Evolutionary conservation across 2,329 filamentous ascomycete genomes (phyloP).

Genomic region (Sarocladium brachiariae): DNA sequence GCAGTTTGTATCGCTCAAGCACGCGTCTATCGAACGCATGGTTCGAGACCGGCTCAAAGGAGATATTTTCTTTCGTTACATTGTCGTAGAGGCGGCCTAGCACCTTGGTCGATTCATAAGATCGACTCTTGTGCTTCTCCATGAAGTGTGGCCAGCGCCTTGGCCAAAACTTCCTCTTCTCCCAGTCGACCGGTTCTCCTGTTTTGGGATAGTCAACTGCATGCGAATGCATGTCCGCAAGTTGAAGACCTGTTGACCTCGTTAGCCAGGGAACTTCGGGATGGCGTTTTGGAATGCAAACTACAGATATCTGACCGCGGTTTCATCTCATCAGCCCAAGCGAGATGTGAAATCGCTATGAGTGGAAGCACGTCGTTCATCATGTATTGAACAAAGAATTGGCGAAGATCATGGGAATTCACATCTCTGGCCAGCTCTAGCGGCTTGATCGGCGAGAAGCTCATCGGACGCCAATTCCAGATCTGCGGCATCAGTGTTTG

Average conservation of each 20-base stretch:
- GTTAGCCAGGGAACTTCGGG: too few relatives aligned
- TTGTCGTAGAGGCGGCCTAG: slow-evolving; percentile 79
- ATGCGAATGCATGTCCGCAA: slow-evolving; percentile 78
- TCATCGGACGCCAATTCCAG: slow-evolving; percentile 74
- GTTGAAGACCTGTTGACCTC: slow-evolving; percentile 45
- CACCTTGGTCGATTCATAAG: slow-evolving; percentile 63
- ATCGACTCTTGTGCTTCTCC: slow-evolving; percentile 51
- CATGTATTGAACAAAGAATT: slow-evolving; percentile 89
- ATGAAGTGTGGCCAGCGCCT: slow-evolving; percentile 78
- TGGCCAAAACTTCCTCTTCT: slow-evolving; percentile 47
- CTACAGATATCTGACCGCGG: slow-evolving; percentile 63
- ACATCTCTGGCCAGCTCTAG: slow-evolving; percentile 54
- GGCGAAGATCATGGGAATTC: slow-evolving; percentile 63
- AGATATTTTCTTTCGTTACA: slow-evolving; percentile 46
- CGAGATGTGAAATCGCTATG: slow-evolving; percentile 80
- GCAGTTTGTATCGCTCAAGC: slow-evolving; percentile 52
- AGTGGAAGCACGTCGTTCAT: slow-evolving; percentile 76
- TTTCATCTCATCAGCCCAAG: slow-evolving; percentile 63
- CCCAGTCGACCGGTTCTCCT: slow-evolving; percentile 67
- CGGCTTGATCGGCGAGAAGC: slow-evolving; percentile 57
- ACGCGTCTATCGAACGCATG: slow-evolving; percentile 71
- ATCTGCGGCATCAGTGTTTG: slow-evolving; percentile 58
- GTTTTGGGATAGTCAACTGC: slow-evolving; percentile 95
- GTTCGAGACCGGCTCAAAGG: slow-evolving; percentile 68
- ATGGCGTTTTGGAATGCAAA: too few relatives aligned